Evolutionary conservation across 495 filamentous ascomycete species (phyloP).

Genomic region (Tuber brumale): DNA sequence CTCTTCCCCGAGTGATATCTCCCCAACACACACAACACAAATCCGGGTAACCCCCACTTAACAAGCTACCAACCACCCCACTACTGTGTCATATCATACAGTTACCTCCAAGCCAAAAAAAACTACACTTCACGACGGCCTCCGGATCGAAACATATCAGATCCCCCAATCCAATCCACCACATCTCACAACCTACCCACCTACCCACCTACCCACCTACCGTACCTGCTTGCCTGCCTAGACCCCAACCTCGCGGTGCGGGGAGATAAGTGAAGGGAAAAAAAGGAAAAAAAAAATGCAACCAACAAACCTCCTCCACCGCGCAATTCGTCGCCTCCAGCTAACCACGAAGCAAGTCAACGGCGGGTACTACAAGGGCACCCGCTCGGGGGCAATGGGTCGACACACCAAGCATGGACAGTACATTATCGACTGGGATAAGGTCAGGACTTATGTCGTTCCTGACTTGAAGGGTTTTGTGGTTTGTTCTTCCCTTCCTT

Average conservation of each 20-base stretch:
- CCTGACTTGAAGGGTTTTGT: conserved; percentile 65
- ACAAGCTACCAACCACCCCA: neutral
- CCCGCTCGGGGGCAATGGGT: conserved; percentile 77
- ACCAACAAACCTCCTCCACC: conserved; percentile 65
- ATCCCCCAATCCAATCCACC: neutral
- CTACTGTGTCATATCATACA: neutral
- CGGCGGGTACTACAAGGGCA: conserved; percentile 97
- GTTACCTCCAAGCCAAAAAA: neutral
- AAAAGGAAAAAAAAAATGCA: conserved; percentile 48
- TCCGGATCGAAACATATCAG: neutral
- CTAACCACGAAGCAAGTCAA: conserved; percentile 88
- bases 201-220: no score
- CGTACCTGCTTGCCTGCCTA: neutral
- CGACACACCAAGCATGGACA: conserved; percentile 76
- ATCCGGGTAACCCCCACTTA: neutral
- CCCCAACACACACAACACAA: neutral
- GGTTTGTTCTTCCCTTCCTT: conserved; percentile 47
- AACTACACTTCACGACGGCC: neutral
- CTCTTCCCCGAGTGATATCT: neutral
- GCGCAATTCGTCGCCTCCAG: conserved; percentile 58
- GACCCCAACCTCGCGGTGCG: conserved; percentile 10
- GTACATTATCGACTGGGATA: conserved; percentile 73
- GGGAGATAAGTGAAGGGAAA: neutral
- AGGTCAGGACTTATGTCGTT: conserved; percentile 84
- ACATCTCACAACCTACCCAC: neutral